Percentiles rank a stretch among this genome's conserved stretches.
Conservation (phyloP, 768 basidiomycete genomes). For the Kwoniella pini region DNA sequence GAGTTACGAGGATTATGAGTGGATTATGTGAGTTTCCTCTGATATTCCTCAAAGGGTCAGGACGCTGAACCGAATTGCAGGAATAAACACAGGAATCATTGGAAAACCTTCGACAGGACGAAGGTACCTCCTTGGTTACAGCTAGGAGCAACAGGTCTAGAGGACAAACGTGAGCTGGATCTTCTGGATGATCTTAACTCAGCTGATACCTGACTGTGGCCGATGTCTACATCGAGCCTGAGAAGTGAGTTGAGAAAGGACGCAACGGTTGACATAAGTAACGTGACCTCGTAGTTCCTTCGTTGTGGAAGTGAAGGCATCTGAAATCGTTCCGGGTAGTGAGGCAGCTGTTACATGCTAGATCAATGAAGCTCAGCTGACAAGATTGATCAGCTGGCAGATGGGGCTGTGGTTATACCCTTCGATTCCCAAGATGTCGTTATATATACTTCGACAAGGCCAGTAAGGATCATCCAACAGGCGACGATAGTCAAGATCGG, state of each 20-base stretch:
- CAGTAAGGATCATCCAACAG: constrained; percentile 33
- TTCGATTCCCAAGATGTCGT: constrained; percentile 90
- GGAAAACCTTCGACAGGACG: constrained; percentile 77
- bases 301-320: constrained; percentile 87
- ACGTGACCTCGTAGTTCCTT: constrained; percentile 67
- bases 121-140: constrained; percentile 67
- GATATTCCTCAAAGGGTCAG: too few relatives aligned
- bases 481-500: constrained; percentile 53
- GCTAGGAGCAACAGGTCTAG: constrained; percentile 40
- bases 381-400: constrained; percentile 9
- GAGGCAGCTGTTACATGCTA: constrained; percentile 8
- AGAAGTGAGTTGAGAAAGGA: constrained; percentile 63
- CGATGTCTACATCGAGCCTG: constrained; percentile 85
- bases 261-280: too few relatives aligned
- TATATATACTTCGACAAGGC: constrained; percentile 70
- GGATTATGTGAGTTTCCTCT: constrained; percentile 60
- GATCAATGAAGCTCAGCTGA: not conserved
- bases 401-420: constrained; percentile 79
- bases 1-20: constrained; percentile 79
- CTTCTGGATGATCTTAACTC: too few relatives aligned
- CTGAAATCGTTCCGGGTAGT: constrained; percentile 81
- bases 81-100: constrained; percentile 62
- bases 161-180: constrained; percentile 51
- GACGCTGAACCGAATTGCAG: constrained; percentile 51
- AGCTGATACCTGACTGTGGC: constrained; percentile 62